Evolutionary conservation across 2,329 filamentous ascomycete genomes (phyloP).

Genomic region (Rasamsonia emersonii): DNA sequence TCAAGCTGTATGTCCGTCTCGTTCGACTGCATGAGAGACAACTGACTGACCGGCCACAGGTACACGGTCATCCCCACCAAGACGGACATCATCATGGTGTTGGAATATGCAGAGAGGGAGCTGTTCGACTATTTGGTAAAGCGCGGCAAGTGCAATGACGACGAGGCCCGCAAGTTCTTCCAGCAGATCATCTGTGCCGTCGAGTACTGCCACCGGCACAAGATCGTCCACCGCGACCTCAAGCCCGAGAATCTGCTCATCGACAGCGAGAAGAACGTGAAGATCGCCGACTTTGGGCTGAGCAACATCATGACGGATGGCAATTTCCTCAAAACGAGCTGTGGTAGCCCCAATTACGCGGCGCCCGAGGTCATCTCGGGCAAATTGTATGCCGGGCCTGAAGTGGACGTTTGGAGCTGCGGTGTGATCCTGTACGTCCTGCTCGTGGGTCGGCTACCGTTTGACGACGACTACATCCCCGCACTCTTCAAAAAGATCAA

Average conservation of each 20-base stretch:
- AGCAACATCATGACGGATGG: constrained; percentile 99
- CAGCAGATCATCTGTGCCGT: constrained; percentile 98
- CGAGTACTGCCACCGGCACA: constrained; percentile 97
- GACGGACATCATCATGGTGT: constrained; percentile 95
- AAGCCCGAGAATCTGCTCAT: constrained; percentile 96
- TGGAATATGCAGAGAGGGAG: constrained; percentile 94
- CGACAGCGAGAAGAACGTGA: constrained; percentile 93
- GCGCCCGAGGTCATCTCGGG: constrained; percentile 96
- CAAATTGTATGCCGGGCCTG: constrained; percentile 92
- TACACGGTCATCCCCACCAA: constrained; percentile 95
- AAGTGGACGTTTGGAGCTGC: constrained; percentile 81
- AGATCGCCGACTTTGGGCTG: constrained; percentile 96
- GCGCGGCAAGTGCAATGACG: constrained; percentile 82
- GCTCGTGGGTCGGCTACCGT: constrained; percentile 65
- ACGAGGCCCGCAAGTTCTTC: constrained; percentile 93
- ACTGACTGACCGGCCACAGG: constrained; percentile 36
- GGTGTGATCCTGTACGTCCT: constrained; percentile 59
- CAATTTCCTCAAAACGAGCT: constrained; percentile 97
- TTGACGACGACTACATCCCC: constrained; percentile 97
- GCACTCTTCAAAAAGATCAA: constrained; percentile 97
- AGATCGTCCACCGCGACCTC: constrained; percentile 94
- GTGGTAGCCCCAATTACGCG: constrained; percentile 95
- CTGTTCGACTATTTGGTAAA: constrained; percentile 97
- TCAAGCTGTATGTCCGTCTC: constrained; percentile 69
- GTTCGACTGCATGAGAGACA: constrained; percentile 8